Percentiles rank a stretch among this genome's conserved stretches.
Conservation (phyloP, 495 filamentous ascomycete species). For the Aspergillus avenaceus region DNA sequence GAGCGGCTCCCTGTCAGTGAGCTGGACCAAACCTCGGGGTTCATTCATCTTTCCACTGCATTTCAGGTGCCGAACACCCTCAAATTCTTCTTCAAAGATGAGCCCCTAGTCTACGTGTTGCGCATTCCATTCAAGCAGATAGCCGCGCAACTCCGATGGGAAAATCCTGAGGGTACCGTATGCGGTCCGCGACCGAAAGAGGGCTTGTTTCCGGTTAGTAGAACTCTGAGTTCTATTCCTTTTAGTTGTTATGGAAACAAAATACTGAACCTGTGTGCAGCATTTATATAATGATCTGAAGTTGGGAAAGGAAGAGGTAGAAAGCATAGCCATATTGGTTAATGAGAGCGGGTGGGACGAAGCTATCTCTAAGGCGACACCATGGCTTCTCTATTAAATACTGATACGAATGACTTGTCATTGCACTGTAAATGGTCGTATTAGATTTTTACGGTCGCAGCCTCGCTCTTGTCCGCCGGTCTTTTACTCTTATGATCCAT, state of each 20-base stretch:
- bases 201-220: constrained; percentile 43
- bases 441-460: too few relatives aligned
- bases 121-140: constrained; percentile 66
- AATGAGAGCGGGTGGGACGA: constrained; percentile 45
- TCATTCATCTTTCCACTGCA: constrained; percentile 40
- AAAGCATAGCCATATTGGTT: constrained; percentile 41
- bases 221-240: neutral
- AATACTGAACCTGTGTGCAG: constrained; percentile 16
- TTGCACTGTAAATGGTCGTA: too few relatives aligned
- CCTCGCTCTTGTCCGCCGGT: too few relatives aligned
- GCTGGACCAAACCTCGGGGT: constrained; percentile 35
- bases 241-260: neutral
- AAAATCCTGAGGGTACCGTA: constrained; percentile 37
- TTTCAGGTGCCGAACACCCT: constrained; percentile 40
- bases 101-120: constrained; percentile 73
- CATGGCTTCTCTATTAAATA: constrained; percentile 40
- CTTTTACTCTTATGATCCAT: too few relatives aligned
- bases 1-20: constrained; percentile 40
- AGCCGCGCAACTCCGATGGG: constrained; percentile 33
- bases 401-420: too few relatives aligned
- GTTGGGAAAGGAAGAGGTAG: constrained; percentile 39
- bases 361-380: constrained; percentile 31
- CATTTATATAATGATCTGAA: constrained; percentile 45
- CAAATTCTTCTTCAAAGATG: constrained; percentile 67
- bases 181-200: constrained; percentile 38